These are phyloP conservation scores for Erythrophleum fordii DNA, from an alignment of 306 rosid species.

Conservation along the genomic window DNA sequence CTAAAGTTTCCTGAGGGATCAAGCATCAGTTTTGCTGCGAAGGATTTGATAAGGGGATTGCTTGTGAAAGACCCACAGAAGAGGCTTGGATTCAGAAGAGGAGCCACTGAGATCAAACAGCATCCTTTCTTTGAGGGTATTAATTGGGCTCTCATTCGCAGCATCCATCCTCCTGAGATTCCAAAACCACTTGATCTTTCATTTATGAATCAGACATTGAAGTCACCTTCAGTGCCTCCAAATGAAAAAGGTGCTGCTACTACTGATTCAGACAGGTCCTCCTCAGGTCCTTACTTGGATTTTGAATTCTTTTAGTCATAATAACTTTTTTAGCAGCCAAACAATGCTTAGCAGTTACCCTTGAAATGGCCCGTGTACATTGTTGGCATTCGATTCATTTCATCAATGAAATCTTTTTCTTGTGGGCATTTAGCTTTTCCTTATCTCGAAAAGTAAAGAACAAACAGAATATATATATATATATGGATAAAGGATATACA, in stretches of 20 bases:
- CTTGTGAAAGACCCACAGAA: slow-evolving; percentile 63
- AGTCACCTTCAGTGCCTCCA: slow-evolving; percentile 15
- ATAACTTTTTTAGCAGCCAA: slow-evolving; percentile 16
- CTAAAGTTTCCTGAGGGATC: slow-evolving; percentile 59
- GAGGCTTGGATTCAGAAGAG: slow-evolving; percentile 62
- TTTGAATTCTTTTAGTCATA: slow-evolving; percentile 60
- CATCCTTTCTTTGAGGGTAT: slow-evolving; percentile 62
- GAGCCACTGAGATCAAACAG: slow-evolving; percentile 65
- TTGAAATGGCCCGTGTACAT: slow-evolving; percentile 21
- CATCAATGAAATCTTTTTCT: slow-evolving; percentile 37
- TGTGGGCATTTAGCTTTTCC: background rate
- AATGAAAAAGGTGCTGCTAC: slow-evolving; percentile 29
- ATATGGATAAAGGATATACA: background rate
- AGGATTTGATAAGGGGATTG: slow-evolving; percentile 58
- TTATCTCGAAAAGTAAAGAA: background rate
- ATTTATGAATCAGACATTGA: slow-evolving; percentile 14
- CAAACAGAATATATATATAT: background rate
- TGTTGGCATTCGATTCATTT: slow-evolving; percentile 39
- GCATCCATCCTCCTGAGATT: slow-evolving; percentile 60
- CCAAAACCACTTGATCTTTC: slow-evolving; percentile 59
- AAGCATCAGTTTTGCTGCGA: slow-evolving; percentile 52
- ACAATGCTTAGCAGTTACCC: slow-evolving; percentile 7
- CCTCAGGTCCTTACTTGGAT: slow-evolving; percentile 64
- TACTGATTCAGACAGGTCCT: slow-evolving; percentile 50
- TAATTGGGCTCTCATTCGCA: slow-evolving; percentile 68